A percentile compares a stretch with the other conserved stretches of the same genome.
These are phyloP conservation scores for Capronia americana DNA, from an alignment of 2,329 filamentous ascomycete genomes.

Conservation along the genomic window DNA sequence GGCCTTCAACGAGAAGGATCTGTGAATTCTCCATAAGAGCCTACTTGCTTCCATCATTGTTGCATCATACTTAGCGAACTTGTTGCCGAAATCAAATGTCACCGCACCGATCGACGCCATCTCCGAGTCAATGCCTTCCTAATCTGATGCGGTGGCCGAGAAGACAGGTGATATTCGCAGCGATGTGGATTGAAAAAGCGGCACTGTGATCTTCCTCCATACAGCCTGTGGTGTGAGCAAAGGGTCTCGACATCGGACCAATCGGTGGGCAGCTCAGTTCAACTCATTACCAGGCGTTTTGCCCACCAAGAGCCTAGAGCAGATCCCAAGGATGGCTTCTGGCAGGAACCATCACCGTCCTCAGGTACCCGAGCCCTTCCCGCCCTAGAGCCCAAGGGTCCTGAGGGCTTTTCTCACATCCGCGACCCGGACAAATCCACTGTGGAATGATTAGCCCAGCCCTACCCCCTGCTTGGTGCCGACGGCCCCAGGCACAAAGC, in stretches of 20 bases:
- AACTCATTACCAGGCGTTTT: constrained; percentile 3
- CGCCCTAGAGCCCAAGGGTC: constrained; percentile 16
- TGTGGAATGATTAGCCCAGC: constrained; percentile 3
- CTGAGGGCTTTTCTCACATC: constrained; percentile 15
- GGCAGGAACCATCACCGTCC: constrained; percentile 24
- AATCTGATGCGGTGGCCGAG: constrained; percentile 16
- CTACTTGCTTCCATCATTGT: neutral
- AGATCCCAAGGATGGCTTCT: constrained; percentile 24
- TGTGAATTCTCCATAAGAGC: neutral
- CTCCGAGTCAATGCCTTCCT: constrained; percentile 6
- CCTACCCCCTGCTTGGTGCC: constrained; percentile 29
- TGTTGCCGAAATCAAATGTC: neutral
- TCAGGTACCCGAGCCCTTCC: constrained; percentile 31
- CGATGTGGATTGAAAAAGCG: constrained; percentile 8
- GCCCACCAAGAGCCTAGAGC: constrained; percentile 17
- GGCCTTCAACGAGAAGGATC: neutral
- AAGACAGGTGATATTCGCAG: neutral
- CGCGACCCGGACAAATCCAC: constrained; percentile 26
- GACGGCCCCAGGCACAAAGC: constrained; percentile 27
- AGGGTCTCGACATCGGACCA: constrained; percentile 8
- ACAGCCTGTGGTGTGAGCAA: constrained; percentile 8
- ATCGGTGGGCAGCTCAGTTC: neutral
- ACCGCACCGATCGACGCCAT: constrained; percentile 7
- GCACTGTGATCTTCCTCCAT: neutral
- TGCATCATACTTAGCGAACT: neutral